Percentiles rank a stretch among this genome's conserved stretches.
These are phyloP conservation scores for Spencermartinsiella ligniputridi DNA, from an alignment of 1,139 yeast species.

Conservation along the genomic window DNA sequence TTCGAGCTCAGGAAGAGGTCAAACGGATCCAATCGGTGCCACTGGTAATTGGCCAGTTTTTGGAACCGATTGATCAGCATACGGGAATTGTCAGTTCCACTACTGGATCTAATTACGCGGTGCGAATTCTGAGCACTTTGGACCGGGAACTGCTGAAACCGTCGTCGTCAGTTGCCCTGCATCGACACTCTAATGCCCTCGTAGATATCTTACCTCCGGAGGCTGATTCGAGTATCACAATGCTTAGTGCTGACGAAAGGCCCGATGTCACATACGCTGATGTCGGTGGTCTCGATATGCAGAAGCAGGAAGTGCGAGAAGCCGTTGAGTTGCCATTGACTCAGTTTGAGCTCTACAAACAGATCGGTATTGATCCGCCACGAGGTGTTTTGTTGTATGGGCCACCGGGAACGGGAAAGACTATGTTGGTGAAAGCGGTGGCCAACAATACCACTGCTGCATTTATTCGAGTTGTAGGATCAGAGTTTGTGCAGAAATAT, in stretches of 20 bases:
- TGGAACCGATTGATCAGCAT: constrained; percentile 95
- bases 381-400: constrained; percentile 96
- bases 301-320: constrained; percentile 96
- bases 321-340: constrained; percentile 97
- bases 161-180: constrained; percentile 92
- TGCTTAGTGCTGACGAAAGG: constrained; percentile 89
- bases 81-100: constrained; percentile 97
- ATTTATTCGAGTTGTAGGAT: constrained; percentile 94
- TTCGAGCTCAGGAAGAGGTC: constrained; percentile 97
- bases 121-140: constrained; percentile 85
- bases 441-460: constrained; percentile 96
- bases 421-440: constrained; percentile 98
- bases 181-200: constrained; percentile 95
- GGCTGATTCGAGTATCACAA: constrained; percentile 94
- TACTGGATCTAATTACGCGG: constrained; percentile 96
- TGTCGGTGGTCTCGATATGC: constrained; percentile 99
- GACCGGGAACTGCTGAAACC: constrained; percentile 94
- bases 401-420: constrained; percentile 99
- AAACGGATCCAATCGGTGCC: constrained; percentile 97
- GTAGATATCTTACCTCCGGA: constrained; percentile 98
- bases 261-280: constrained; percentile 83
- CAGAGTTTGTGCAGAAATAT: constrained; percentile 97
- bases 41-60: constrained; percentile 93
- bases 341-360: constrained; percentile 92
- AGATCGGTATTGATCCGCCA: constrained; percentile 98